phyloP scores from a whole-genome alignment of 2,329 filamentous ascomycete genomes.

The Arthrobotrys megalospora region DNA sequence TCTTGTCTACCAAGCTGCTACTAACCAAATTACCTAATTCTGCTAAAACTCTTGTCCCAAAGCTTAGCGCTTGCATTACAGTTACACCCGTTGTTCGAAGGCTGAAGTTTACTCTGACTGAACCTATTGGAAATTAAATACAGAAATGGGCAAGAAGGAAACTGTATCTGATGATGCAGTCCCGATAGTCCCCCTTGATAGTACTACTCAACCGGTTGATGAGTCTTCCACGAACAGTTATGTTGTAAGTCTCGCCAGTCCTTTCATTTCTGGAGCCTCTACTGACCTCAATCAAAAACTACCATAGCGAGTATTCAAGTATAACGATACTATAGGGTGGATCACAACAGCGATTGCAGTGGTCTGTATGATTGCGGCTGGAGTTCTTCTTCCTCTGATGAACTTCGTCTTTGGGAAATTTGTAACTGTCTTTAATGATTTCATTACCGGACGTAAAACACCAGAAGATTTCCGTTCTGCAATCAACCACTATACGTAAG shows the following conservation, averaged over 20 bases:
- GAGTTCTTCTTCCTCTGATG: constrained; percentile 70
- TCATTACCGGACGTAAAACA: constrained; percentile 65
- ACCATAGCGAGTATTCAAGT: constrained; percentile 28
- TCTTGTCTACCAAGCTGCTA: background rate
- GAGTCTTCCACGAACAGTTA: constrained; percentile 32
- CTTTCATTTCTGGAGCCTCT: background rate
- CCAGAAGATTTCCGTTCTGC: constrained; percentile 66
- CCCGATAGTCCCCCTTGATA: background rate
- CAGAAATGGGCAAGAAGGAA: constrained; percentile 17
- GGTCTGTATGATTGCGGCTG: constrained; percentile 66
- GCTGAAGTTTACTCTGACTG: no score
- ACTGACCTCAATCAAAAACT: background rate
- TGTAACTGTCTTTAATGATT: constrained; percentile 70
- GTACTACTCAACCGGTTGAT: background rate
- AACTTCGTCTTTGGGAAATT: constrained; percentile 72
- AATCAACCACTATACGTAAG: constrained; percentile 54
- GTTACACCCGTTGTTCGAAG: background rate
- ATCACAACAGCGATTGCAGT: constrained; percentile 25
- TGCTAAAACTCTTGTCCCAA: background rate
- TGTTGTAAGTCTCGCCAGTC: constrained; percentile 5
- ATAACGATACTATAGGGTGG: constrained; percentile 34
- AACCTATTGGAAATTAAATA: background rate
- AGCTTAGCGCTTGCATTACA: constrained; percentile 4
- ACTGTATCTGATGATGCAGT: background rate
- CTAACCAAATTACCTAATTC: background rate